phyloP scores from a whole-genome alignment of 2,329 filamentous ascomycete species.

The Sarocladium kiliense region DNA sequence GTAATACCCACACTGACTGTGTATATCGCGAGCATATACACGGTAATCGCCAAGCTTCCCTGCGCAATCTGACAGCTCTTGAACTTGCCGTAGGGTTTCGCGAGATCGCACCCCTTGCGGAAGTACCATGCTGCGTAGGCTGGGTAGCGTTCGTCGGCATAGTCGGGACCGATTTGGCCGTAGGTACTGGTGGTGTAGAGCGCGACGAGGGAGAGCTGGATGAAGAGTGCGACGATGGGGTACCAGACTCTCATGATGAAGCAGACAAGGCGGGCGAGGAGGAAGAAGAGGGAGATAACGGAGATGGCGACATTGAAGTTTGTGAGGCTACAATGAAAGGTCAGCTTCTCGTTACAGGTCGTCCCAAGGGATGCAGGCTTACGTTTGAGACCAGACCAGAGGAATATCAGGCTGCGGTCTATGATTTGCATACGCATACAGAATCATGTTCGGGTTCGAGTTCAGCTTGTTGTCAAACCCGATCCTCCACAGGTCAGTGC shows the following conservation, averaged over 20 bases:
- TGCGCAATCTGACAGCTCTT: slow-evolving; percentile 65
- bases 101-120: slow-evolving; percentile 60
- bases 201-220: slow-evolving; percentile 51
- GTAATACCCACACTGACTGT: slow-evolving; percentile 53
- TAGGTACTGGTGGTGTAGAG: slow-evolving; percentile 64
- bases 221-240: slow-evolving; percentile 56
- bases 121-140: slow-evolving; percentile 71
- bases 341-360: too few relatives aligned
- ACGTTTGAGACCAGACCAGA: slow-evolving; percentile 70
- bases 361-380: too few relatives aligned
- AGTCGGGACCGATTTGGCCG: slow-evolving; percentile 69
- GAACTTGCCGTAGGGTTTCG: slow-evolving; percentile 45
- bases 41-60: slow-evolving; percentile 57
- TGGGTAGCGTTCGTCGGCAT: slow-evolving; percentile 57
- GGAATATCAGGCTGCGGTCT: slow-evolving; percentile 55
- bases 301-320: slow-evolving; percentile 73
- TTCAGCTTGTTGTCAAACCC: slow-evolving; percentile 69
- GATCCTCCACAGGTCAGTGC: slow-evolving; percentile 67
- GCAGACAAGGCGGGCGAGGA: slow-evolving; percentile 63
- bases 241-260: slow-evolving; percentile 68
- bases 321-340: slow-evolving; percentile 56
- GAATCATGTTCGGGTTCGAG: slow-evolving; percentile 62
- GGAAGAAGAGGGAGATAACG: slow-evolving; percentile 69
- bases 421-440: slow-evolving; percentile 73
- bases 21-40: slow-evolving; percentile 63